Conservation (phyloP, 768 basidiomycete genomes). For the Phaffia australis region DNA sequence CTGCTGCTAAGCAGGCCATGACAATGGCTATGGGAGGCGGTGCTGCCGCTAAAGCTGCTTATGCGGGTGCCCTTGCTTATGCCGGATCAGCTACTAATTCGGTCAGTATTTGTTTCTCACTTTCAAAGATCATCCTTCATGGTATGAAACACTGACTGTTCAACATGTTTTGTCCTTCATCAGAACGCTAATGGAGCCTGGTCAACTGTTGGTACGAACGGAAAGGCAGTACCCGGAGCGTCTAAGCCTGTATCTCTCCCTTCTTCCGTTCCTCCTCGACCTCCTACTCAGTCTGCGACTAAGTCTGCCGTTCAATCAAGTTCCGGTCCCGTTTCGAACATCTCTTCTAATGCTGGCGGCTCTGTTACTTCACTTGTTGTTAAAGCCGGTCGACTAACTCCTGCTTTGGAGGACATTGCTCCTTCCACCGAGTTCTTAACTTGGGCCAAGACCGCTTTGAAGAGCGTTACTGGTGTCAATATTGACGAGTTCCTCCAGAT, state of each 20-base stretch:
- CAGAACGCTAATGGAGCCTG: conserved; percentile 44
- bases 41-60: conserved; percentile 27
- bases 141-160: no score
- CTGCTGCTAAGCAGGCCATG: conserved; percentile 33
- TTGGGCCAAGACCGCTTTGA: conserved; percentile 78
- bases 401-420: conserved; percentile 49
- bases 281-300: background rate
- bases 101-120: conserved; percentile 28
- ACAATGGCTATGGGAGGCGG: conserved; percentile 13
- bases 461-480: conserved; percentile 57
- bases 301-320: no score
- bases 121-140: conserved; percentile 32
- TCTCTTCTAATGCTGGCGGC: conserved; percentile 34
- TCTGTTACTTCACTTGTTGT: conserved; percentile 33
- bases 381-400: conserved; percentile 31
- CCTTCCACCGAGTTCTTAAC: conserved; percentile 84
- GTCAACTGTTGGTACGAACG: conserved; percentile 74
- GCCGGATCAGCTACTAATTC: conserved; percentile 40
- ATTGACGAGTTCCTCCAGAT: conserved; percentile 95
- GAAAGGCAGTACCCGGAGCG: conserved; percentile 44
- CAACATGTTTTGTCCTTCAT: background rate
- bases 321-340: conserved; percentile 28
- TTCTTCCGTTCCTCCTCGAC: conserved; percentile 26
- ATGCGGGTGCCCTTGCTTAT: conserved; percentile 31
- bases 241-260: conserved; percentile 28